Percentiles rank a stretch among this genome's conserved stretches.
phyloP scores from a whole-genome alignment of 208 protist genomes.

The Trypanosoma theileri region DNA sequence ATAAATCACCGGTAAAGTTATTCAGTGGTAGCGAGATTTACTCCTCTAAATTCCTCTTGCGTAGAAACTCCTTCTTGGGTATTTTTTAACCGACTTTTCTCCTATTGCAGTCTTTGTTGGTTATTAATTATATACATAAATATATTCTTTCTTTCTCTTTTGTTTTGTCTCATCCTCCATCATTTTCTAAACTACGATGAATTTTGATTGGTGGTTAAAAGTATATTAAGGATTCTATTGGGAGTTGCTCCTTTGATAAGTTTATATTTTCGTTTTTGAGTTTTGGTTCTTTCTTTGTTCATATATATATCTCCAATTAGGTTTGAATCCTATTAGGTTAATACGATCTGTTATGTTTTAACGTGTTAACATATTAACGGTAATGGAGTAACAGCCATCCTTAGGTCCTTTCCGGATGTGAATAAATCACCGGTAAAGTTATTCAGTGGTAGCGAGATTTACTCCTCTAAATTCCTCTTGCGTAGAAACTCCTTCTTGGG shows the following conservation, averaged over 20 bases:
- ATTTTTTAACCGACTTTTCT: too few relatives aligned
- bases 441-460: constrained; percentile 14
- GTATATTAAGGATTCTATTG: too few relatives aligned
- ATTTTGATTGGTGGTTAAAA: too few relatives aligned
- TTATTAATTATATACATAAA: too few relatives aligned
- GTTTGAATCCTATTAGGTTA: not conserved
- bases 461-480: too few relatives aligned
- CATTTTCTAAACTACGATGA: too few relatives aligned
- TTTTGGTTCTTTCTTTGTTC: not conserved
- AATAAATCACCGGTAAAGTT: constrained; percentile 10
- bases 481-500: too few relatives aligned
- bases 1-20: constrained; percentile 12
- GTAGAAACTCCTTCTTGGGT: too few relatives aligned
- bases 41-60: too few relatives aligned
- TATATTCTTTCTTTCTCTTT: constrained; percentile 39
- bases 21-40: constrained; percentile 11
- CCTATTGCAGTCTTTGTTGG: too few relatives aligned
- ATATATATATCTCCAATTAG: not conserved
- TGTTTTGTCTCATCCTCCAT: not conserved
- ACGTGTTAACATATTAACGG: too few relatives aligned
- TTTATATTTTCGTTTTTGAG: not conserved
- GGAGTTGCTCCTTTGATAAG: too few relatives aligned
- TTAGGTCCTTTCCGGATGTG: constrained; percentile 18
- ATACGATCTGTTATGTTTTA: not conserved
- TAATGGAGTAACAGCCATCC: not conserved